Percentiles rank a stretch among this genome's conserved stretches.
Evolutionary conservation across 306 rosid species (phyloP).

Genomic region (Purshia tridentata): DNA sequence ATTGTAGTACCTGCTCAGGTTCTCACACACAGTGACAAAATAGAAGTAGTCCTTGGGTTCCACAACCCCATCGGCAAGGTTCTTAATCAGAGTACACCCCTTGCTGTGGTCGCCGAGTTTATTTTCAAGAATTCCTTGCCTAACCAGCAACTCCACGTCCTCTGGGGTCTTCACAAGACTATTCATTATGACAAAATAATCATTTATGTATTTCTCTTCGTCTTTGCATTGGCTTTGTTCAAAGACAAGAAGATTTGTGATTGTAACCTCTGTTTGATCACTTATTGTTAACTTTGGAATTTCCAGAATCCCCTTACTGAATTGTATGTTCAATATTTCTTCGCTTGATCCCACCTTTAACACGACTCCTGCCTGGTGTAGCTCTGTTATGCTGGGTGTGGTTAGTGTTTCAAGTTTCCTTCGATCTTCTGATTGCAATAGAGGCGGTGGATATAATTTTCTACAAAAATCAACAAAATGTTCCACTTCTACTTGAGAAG

Average conservation of each 20-base stretch:
- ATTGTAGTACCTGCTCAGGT: constrained; percentile 1
- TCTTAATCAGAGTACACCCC: background rate
- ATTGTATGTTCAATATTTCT: constrained; percentile 30
- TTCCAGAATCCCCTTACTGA: constrained; percentile 14
- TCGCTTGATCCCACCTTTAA: constrained; percentile 10
- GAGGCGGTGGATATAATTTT: constrained; percentile 14
- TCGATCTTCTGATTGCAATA: constrained; percentile 3
- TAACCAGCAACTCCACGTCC: constrained; percentile 20
- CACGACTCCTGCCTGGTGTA: constrained; percentile 32
- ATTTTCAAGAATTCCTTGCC: constrained; percentile 3
- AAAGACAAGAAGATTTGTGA: constrained; percentile 33
- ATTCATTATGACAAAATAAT: constrained; percentile 26
- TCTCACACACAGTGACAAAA: background rate
- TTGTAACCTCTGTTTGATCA: background rate
- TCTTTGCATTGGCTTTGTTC: constrained; percentile 28
- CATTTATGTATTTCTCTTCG: constrained; percentile 7
- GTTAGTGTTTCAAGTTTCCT: constrained; percentile 1
- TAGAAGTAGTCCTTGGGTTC: constrained; percentile 5
- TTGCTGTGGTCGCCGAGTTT: background rate
- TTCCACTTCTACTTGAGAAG: background rate
- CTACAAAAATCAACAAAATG: constrained; percentile 20
- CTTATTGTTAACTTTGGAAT: constrained; percentile 29
- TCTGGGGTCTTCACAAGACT: constrained; percentile 17
- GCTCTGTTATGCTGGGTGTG: constrained; percentile 23
- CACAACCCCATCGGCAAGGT: constrained; percentile 7